Evolutionary conservation across 768 basidiomycete genomes (phyloP), one percentile per base, ranked within the genome.

Genomic region (Pholiota molesta): DNA sequence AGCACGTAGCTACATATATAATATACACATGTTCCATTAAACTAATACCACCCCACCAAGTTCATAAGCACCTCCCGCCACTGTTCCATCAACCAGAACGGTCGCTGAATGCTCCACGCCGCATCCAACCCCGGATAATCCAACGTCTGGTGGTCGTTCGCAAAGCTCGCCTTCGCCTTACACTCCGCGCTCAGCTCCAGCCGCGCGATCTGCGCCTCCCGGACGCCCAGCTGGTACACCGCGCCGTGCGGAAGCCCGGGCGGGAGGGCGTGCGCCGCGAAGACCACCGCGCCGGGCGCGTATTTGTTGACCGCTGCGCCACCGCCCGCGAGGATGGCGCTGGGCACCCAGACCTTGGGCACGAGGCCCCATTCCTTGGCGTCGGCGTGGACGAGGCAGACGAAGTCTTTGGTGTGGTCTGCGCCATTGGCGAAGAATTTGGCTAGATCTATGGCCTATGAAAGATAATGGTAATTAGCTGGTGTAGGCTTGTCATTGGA

Each of bases 191-290:
- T n/a, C 16, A 58, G 37, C 5, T 28, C 6, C 2, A 58, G 57
- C 21, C 26, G 14, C 5, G 29, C 10, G n/a, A 58, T 58, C 57
- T 58, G 57, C n/a, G 44, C 45, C 45, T 49, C 31, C 2, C 57
- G 44, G 19, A 58, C 40, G 17, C 57, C 57, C 19, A 58, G 19
- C 29, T 58, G 57, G 14, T 49, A 58, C 2, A 49, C 44, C 17
- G 11, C 6, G 1, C 45, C 45, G n/a, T 33, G 52, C 44, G 44
- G 2, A 10, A n/a, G n/a, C n/a, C 21, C n/a, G 17, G n/a, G n/a
- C 9, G 44, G 44, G 21, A n/a, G 16, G 5, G 44, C 19, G 10
- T 45, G 44, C 7, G n/a, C 5, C n/a, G 44, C 44, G 21, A 45
- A 45, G 21, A 45, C 44, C 2, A 45, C 44, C 3, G 44, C 19